Conservation (phyloP, 768 basidiomycete species). For the Tricholoma furcatifolium region DNA sequence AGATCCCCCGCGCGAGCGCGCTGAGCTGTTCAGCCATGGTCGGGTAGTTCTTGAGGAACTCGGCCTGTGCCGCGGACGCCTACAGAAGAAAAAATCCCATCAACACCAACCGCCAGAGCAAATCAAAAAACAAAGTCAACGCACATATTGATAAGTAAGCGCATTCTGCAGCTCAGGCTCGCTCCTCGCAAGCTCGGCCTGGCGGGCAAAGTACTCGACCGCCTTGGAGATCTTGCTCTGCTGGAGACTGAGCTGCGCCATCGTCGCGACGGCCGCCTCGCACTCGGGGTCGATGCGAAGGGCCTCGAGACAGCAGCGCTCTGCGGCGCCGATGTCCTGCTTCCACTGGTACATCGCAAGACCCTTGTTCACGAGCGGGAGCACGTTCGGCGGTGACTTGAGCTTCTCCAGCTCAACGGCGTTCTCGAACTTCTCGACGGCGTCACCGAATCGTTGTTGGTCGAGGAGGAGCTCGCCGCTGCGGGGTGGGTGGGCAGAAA, state of each 20-base stretch:
- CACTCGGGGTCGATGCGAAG: constrained; percentile 88
- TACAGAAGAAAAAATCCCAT: constrained; percentile 30
- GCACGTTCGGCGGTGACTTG: constrained; percentile 77
- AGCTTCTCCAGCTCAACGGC: constrained; percentile 85
- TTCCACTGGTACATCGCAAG: constrained; percentile 95
- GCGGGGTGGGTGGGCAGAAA: not conserved
- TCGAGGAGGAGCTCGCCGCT: constrained; percentile 95
- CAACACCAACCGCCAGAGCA: constrained; percentile 1
- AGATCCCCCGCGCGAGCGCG: constrained; percentile 35
- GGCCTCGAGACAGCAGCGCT: constrained; percentile 85
- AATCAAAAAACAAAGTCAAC: constrained; percentile 24
- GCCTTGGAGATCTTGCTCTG: constrained; percentile 88
- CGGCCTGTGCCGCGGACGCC: constrained; percentile 80
- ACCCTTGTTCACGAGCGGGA: constrained; percentile 97
- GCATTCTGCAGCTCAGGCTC: constrained; percentile 84
- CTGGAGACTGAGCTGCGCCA: constrained; percentile 91
- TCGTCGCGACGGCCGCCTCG: constrained; percentile 93
- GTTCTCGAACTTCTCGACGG: constrained; percentile 88
- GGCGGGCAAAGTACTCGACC: constrained; percentile 81
- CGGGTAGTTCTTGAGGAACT: constrained; percentile 84
- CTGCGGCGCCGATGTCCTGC: constrained; percentile 81
- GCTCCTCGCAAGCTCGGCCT: constrained; percentile 83
- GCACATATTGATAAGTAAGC: constrained; percentile 75
- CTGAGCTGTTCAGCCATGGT: constrained; percentile 72
- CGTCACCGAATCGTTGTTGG: constrained; percentile 84